Base-by-base conservation (phyloP, 257 asterid species). In the Voacanga thouarsii region DNA sequence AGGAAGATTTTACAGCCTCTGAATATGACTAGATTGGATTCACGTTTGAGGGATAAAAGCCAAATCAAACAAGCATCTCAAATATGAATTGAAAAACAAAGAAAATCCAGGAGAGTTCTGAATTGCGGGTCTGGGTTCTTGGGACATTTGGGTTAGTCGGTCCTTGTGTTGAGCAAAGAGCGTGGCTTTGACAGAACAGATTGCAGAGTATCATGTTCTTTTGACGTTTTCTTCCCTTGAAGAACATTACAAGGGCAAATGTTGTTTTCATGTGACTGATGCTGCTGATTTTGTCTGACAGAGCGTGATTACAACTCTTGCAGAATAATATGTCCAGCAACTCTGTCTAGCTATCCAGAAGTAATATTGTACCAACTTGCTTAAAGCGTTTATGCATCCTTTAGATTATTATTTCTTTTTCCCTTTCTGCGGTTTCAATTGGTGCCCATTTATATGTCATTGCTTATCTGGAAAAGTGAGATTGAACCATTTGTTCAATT, bases 121-220 rank as follows among this genome's bases (percentile, higher is more conserved):
- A 53, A 60, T 64, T 81, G 89, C 93, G 93, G 99, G 96, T 96
- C 71, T 83, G 96, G 0, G 97, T 93, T 80, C 97, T 93, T 8
- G 99, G 97, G 82, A 96, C 99, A 71, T 96, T 98, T 78, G 98
- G 98, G 76, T 89, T 96, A 37, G 91, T 97, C 72, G 99, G 99
- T 78, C 94, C 99, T 76, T 96, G 94, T 57, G 92, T 96, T 68
- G 99, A 93, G 92, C 90, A 93, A 82, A 92, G 99, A 83, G 91
- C 97, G 65, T 93, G 82, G 85, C 39, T 28, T 67, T 83, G 74
- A 73, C 55, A 79, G 53, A 55, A 72, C 66, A 71, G 28, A 82
- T 71, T 30, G 23, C 39, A 67, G 19, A 30, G 61, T 60, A 15
- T 49, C 75, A 71, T 72, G n/a, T 63, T 66, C 55, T 56, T 67